phyloP scores from a whole-genome alignment of 306 rosid genomes.

The Gastrolobium villosum region DNA sequence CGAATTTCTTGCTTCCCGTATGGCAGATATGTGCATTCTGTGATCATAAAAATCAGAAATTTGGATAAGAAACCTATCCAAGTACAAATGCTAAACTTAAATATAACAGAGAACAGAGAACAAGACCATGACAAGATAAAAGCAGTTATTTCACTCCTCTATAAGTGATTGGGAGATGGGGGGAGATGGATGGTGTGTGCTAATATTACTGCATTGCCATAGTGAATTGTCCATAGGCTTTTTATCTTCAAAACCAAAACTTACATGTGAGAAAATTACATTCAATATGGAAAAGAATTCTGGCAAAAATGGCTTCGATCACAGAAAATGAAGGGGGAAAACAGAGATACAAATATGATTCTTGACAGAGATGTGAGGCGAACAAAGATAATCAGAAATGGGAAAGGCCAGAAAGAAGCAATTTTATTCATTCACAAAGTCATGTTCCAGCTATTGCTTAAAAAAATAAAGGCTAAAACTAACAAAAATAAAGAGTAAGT shows the following conservation, averaged over 20 bases:
- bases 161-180: not conserved
- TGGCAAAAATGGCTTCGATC: not conserved
- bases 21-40: constrained; percentile 68
- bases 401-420: not conserved
- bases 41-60: constrained; percentile 25
- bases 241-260: constrained; percentile 30
- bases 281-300: not conserved
- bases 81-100: constrained; percentile 12
- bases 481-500: not conserved
- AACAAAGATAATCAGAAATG: not conserved
- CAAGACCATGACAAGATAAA: constrained; percentile 36
- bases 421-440: constrained; percentile 12
- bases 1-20: constrained; percentile 61
- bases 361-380: not conserved
- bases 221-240: not conserved
- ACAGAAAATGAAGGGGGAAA: not conserved
- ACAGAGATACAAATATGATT: not conserved
- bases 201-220: constrained; percentile 18
- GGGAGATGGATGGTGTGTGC: not conserved
- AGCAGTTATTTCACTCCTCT: constrained; percentile 34
- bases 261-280: constrained; percentile 19
- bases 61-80: constrained; percentile 32
- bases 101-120: constrained; percentile 24
- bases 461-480: not conserved
- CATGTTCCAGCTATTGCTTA: not conserved